Conservation (phyloP, 139 green algal species). For the Volvox reticuliferus region DNA sequence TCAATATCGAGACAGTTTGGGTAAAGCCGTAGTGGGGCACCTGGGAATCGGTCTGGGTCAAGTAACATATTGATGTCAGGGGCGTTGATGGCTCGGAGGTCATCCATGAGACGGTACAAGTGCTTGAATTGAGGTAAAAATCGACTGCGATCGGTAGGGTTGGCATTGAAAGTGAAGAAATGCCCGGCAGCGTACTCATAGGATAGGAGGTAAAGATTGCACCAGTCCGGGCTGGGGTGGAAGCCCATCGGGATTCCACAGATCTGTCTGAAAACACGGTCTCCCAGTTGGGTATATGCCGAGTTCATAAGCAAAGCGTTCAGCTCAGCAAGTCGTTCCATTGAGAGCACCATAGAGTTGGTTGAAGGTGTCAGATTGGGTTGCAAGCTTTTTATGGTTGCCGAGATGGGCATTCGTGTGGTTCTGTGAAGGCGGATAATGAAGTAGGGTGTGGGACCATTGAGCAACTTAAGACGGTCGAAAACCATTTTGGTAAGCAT, state of each 20-base stretch:
- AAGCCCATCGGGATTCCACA: conserved; percentile 3
- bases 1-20: neutral
- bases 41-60: neutral
- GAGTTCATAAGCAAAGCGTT: neutral
- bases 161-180: neutral
- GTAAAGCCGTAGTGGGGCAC: neutral
- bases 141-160: neutral
- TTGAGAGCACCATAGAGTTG: too few species aligned
- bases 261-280: neutral
- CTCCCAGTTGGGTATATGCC: neutral
- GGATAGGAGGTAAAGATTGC: conserved; percentile 1
- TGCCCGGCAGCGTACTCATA: neutral
- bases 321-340: neutral
- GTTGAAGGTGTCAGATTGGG: neutral
- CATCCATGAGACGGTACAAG: conserved; percentile 6
- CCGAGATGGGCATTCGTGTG: neutral
- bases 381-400: neutral
- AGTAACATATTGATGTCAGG: neutral
- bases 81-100: neutral
- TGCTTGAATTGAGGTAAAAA: neutral
- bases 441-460: neutral
- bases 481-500: neutral
- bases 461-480: neutral
- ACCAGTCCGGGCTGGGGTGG: neutral
- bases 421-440: neutral